phyloP scores from a whole-genome alignment of 192 early-diverging fungal species.

The Coemansia sp. region DNA sequence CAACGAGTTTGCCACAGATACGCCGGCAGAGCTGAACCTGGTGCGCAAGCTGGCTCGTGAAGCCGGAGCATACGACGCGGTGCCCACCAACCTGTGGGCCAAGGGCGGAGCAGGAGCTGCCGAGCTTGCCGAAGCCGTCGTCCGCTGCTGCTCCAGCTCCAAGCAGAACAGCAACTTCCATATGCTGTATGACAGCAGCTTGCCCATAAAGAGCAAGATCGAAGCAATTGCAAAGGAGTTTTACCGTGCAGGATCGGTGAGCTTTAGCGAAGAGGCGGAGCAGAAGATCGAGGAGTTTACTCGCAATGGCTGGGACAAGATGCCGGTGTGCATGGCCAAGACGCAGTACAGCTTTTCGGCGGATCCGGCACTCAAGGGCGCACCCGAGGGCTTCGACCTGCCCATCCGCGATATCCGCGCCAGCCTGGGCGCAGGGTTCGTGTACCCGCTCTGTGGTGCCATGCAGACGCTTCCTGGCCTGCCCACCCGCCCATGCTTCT shows the following conservation, averaged over 20 bases:
- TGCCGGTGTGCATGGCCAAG: conserved; percentile 99
- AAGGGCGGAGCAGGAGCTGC: conserved; percentile 86
- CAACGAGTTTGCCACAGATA: conserved; percentile 87
- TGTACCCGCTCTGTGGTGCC: conserved; percentile 92
- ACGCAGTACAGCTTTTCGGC: conserved; percentile 93
- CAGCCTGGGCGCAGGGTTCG: conserved; percentile 93
- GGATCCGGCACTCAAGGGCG: conserved; percentile 88
- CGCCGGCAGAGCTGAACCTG: conserved; percentile 77
- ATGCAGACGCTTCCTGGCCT: conserved; percentile 99
- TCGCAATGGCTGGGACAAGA: conserved; percentile 74
- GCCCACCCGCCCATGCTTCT: conserved; percentile 94
- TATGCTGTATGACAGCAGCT: conserved; percentile 81
- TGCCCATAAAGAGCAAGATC: conserved; percentile 87
- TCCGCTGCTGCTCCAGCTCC: conserved; percentile 11
- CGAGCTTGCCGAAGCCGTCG: conserved; percentile 83
- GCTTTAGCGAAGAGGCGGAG: conserved; percentile 77
- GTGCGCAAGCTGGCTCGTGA: conserved; percentile 68
- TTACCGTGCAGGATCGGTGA: conserved; percentile 93
- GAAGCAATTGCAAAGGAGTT: conserved; percentile 87
- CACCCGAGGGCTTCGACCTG: conserved; percentile 86
- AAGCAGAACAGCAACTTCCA: conserved; percentile 59
- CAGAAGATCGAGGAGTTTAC: conserved; percentile 89
- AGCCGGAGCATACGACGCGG: conserved; percentile 85
- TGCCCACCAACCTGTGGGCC: conserved; percentile 93
- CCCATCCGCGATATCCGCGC: conserved; percentile 95